Evolutionary conservation across 768 basidiomycete genomes (phyloP).

Genomic region (Nidula microcarpa): DNA sequence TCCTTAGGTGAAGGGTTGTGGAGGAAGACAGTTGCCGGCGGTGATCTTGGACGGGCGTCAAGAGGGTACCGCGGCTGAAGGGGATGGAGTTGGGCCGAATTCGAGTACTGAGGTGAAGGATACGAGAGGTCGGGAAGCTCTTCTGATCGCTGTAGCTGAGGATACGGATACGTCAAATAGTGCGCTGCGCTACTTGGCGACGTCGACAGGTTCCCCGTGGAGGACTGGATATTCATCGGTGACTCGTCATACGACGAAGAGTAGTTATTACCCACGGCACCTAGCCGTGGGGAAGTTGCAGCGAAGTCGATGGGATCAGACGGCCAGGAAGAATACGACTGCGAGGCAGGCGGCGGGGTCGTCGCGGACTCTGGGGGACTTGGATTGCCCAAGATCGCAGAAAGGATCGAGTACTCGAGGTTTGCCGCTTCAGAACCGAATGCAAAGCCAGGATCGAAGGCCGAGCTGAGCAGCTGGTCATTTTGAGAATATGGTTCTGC

Average conservation of each 20-base stretch:
- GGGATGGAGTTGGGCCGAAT: conserved; percentile 31
- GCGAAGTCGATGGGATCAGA: conserved; percentile 35
- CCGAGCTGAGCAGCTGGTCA: conserved; percentile 58
- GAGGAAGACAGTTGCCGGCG: conserved; percentile 30
- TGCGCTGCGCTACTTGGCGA: conserved; percentile 33
- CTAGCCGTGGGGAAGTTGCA: conserved; percentile 28
- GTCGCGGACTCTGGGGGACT: conserved; percentile 48
- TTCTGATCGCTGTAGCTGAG: conserved; percentile 28
- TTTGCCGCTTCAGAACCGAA: conserved; percentile 92
- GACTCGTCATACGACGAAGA: conserved; percentile 31
- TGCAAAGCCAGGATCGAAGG: conserved; percentile 59
- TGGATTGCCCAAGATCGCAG: conserved; percentile 82
- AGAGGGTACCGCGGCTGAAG: conserved; percentile 53
- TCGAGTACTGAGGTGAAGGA: conserved; percentile 25
- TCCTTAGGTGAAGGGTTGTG: conserved; percentile 24
- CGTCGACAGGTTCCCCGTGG: conserved; percentile 26
- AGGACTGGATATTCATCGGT: conserved; percentile 31
- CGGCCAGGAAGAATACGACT: conserved; percentile 40
- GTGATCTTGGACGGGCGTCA: conserved; percentile 37
- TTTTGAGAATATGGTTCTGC: conserved; percentile 50
- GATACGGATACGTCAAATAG: conserved; percentile 47
- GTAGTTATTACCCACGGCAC: conserved; percentile 16
- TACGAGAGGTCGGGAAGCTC: conserved; percentile 38
- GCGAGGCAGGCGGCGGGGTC: conserved; percentile 35
- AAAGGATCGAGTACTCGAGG: conserved; percentile 92